These are phyloP conservation scores for Aspergillus ruber DNA, from an alignment of 2,329 filamentous ascomycete species.

Conservation along the genomic window DNA sequence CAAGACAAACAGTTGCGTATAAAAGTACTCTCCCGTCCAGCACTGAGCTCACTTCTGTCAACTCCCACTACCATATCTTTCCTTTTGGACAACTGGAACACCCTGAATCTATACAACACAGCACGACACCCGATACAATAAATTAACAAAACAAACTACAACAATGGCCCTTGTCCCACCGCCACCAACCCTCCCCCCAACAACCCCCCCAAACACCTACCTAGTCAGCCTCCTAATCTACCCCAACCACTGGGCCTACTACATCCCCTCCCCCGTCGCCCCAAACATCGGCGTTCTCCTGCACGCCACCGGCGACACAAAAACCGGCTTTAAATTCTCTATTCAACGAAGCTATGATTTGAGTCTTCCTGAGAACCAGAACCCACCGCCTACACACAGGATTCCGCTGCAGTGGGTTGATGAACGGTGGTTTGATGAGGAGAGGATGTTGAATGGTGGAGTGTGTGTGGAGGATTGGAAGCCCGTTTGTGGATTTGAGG, in stretches of 20 bases:
- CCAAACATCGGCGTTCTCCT: constrained; percentile 21
- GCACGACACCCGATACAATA: too few species aligned
- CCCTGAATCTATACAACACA: too few species aligned
- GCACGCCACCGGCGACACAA: constrained; percentile 27
- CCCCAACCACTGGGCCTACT: constrained; percentile 35
- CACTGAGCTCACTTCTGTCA: too few species aligned
- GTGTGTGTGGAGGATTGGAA: constrained; percentile 9
- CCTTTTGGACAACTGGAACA: too few species aligned
- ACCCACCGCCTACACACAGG: constrained; percentile 11
- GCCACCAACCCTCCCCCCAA: too few species aligned
- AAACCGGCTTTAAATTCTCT: constrained; percentile 25
- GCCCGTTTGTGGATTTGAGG: constrained; percentile 25
- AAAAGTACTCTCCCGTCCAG: too few species aligned
- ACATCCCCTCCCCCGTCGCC: constrained; percentile 12
- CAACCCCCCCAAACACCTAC: constrained; percentile 9
- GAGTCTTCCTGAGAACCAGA: not conserved
- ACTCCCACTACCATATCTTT: too few species aligned
- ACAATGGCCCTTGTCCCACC: too few species aligned
- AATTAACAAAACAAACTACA: too few species aligned
- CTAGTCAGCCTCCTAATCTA: constrained; percentile 24
- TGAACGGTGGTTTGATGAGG: constrained; percentile 14
- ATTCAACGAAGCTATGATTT: constrained; percentile 24
- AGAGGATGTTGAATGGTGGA: constrained; percentile 20
- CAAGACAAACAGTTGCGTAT: too few species aligned
- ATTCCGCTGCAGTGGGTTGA: constrained; percentile 28